A percentile compares a stretch with the other conserved stretches of the same genome.
These are phyloP conservation scores for Ceratocystis ficicola DNA, from an alignment of 2,329 filamentous ascomycete species.

Conservation along the genomic window DNA sequence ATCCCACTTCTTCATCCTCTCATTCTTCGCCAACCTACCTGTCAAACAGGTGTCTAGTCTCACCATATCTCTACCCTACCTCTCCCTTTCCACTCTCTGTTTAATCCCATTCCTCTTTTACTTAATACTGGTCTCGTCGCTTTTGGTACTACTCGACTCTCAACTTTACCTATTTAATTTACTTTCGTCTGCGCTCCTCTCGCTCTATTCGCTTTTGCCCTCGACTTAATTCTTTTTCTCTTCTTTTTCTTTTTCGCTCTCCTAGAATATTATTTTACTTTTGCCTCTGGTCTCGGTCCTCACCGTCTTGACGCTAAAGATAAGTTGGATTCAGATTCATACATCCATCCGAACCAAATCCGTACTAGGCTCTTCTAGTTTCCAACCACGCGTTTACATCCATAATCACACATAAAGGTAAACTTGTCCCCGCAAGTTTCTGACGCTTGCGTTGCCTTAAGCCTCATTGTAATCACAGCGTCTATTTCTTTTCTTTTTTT, in stretches of 20 bases:
- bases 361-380: neutral
- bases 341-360: neutral
- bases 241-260: neutral
- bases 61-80: neutral
- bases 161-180: constrained; percentile 4
- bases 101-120: neutral
- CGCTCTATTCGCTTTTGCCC: neutral
- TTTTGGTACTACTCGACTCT: neutral
- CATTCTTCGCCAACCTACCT: too few relatives aligned
- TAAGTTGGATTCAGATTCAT: constrained; percentile 10
- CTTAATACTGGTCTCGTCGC: neutral
- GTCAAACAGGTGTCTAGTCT: neutral
- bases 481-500: neutral
- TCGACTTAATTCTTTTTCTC: neutral
- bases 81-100: neutral
- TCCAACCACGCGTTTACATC: constrained; percentile 5
- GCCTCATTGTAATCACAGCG: neutral
- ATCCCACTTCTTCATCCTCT: neutral
- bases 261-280: neutral
- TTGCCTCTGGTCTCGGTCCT: constrained; percentile 2
- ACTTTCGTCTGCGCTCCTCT: neutral
- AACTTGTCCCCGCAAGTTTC: neutral
- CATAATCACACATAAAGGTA: constrained; percentile 4
- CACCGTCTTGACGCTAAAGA: constrained; percentile 7
- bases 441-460: neutral